phyloP scores from a whole-genome alignment of 2,329 filamentous ascomycete species.

The Paraconiothyrium sp. region DNA sequence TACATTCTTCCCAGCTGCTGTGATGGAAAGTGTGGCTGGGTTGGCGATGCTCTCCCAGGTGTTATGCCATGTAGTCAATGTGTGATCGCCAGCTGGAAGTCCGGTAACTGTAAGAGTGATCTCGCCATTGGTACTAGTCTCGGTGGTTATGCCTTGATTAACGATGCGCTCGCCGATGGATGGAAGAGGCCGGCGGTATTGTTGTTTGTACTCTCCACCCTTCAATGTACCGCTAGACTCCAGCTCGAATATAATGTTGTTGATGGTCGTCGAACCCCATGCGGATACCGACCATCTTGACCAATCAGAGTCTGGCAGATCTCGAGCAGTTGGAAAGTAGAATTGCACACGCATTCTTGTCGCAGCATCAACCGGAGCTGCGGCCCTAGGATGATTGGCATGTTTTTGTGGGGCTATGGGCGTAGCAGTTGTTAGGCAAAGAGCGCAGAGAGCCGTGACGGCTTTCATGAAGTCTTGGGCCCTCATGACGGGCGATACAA shows the following conservation, averaged over 20 bases:
- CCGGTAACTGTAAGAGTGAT: conserved; percentile 40
- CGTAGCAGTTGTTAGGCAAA: background rate
- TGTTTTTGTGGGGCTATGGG: background rate
- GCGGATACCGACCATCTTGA: conserved; percentile 3
- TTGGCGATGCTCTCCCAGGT: conserved; percentile 38
- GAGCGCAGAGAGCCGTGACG: background rate
- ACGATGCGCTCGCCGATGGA: conserved; percentile 1
- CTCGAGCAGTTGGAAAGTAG: conserved; percentile 1
- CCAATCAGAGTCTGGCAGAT: conserved; percentile 5
- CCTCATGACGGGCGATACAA: background rate
- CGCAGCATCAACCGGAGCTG: background rate
- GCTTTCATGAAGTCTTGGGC: background rate
- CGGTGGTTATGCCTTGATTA: conserved; percentile 10
- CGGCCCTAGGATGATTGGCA: background rate
- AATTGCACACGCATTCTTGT: conserved; percentile 7
- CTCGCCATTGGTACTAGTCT: conserved; percentile 9
- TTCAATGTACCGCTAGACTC: background rate
- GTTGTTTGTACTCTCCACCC: conserved; percentile 2
- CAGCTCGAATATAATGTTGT: background rate
- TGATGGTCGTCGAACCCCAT: conserved; percentile 5
- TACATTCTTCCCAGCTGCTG: conserved; percentile 31
- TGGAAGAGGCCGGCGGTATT: background rate
- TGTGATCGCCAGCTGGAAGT: conserved; percentile 38
- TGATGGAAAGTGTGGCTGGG: conserved; percentile 33
- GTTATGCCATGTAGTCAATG: conserved; percentile 43